Evolutionary conservation across 345 rosid genomes (phyloP), one percentile per base, ranked within the genome.

Genomic region (Pistacia atlantica): DNA sequence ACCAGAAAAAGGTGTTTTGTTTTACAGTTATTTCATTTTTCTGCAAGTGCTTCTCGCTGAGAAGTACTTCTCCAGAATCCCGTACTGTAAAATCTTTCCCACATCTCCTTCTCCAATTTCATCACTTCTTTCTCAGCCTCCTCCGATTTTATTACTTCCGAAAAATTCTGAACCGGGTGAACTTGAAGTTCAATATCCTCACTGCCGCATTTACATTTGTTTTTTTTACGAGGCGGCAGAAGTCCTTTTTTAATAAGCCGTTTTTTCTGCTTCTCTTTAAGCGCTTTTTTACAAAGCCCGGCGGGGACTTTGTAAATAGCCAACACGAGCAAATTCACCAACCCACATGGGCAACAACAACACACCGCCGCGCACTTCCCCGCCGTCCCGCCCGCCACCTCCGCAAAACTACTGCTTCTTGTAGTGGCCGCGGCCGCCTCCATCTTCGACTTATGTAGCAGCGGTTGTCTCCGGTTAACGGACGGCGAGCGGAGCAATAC

Each of bases 41-140:
- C 45, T 18, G 57, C 0, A 65, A 38, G 13, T 37, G 84, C 25
- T 25, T 84, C 86, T 56, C 86, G 79, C 72, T 84, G 88, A 3
- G 97, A 90, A 6, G 92, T 78, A 75, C 95, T 90, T 74, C 97
- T 80, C 93, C 93, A 90, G 49, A 92, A 92, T 2, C 97, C 97
- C 3, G 91, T 82, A 1, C 78, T 83, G 37, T 84, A 86, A 74
- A 92, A 90, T 17, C 77, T 87, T 33, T 83, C 83, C 93, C 92
- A 89, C 93, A 87, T 89, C 78, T 89, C 92, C 56, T 84, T 87
- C 59, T 81, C 88, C 72, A 84, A 75, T 66, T 81, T 77, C 57
- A 78, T 0, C 56, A 78, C 84, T 56, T 87, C 89, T 73, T 73
- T 83, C 22, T 68, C 73, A 0, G 61, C n/a, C 5, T 86, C 74